Evolutionary conservation across 495 filamentous ascomycete species (phyloP).

Genomic region (Tuber brumale): DNA sequence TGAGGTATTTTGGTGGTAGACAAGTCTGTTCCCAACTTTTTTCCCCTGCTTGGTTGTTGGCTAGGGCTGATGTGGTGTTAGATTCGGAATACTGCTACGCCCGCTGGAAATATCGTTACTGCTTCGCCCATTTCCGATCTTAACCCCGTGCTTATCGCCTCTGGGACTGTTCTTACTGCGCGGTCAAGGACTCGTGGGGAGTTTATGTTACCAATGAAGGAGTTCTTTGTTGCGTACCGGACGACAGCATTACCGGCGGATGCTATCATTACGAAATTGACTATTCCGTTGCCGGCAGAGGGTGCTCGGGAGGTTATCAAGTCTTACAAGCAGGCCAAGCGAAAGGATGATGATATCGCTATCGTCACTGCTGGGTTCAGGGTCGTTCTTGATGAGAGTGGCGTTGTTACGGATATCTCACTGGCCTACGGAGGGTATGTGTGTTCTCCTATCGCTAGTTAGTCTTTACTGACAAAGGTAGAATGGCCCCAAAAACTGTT

Average conservation of each 20-base stretch:
- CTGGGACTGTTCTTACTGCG: conserved; percentile 40
- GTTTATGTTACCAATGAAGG: conserved; percentile 39
- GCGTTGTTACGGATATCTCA: conserved; percentile 62
- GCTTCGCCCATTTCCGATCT: conserved; percentile 46
- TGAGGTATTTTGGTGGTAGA: conserved; percentile 45
- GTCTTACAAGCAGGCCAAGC: conserved; percentile 90
- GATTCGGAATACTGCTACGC: conserved; percentile 46
- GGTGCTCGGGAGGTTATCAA: conserved; percentile 58
- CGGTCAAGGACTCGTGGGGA: conserved; percentile 35
- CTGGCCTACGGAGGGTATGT: conserved; percentile 70
- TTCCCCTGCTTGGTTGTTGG: background rate
- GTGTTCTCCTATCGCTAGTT: conserved; percentile 10
- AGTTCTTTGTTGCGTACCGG: conserved; percentile 44
- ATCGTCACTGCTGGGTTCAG: conserved; percentile 83
- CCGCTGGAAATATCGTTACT: conserved; percentile 45
- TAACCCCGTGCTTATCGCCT: conserved; percentile 44
- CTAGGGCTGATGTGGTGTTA: conserved; percentile 10
- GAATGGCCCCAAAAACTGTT: conserved; percentile 80
- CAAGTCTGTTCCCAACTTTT: conserved; percentile 29
- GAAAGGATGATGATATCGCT: conserved; percentile 95
- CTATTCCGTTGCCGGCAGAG: conserved; percentile 46
- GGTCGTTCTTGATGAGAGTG: conserved; percentile 57
- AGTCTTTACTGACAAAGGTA: conserved; percentile 19
- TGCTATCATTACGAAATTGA: conserved; percentile 47
- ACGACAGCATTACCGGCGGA: conserved; percentile 43